A percentile compares a stretch with the other conserved stretches of the same genome.
Evolutionary conservation across 345 rosid genomes (phyloP).

Genomic region (Melastoma malabathricum): DNA sequence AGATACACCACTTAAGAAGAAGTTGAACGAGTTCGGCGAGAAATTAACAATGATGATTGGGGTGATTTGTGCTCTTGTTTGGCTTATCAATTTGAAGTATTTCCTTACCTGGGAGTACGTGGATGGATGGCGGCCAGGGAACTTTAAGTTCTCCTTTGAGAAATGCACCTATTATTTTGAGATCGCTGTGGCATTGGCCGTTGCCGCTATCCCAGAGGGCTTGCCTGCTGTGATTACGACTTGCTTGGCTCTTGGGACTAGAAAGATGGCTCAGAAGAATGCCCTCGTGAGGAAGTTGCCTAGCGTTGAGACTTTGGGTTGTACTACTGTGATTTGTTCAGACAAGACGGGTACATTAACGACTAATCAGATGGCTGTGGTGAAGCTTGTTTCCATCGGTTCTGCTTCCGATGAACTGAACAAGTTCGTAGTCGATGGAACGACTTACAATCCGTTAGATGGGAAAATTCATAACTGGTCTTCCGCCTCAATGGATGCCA

Average conservation of each 20-base stretch:
- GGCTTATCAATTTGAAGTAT: too few species aligned
- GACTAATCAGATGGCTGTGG: conserved; percentile 37
- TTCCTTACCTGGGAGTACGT: too few species aligned
- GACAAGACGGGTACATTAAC: conserved; percentile 41
- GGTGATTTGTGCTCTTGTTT: too few species aligned
- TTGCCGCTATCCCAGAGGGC: conserved; percentile 27
- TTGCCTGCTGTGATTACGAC: conserved; percentile 34
- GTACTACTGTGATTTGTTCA: conserved; percentile 40
- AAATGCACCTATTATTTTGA: conserved; percentile 2
- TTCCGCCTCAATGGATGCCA: not conserved
- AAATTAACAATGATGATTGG: too few species aligned
- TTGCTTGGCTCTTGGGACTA: conserved; percentile 31
- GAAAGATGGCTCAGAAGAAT: conserved; percentile 41
- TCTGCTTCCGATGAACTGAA: not conserved
- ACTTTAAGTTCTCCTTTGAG: conserved; percentile 33
- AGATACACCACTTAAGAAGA: too few species aligned
- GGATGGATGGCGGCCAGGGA: conserved; percentile 19
- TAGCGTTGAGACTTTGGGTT: conserved; percentile 39
- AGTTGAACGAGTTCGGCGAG: too few species aligned
- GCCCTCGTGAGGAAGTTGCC: conserved; percentile 40
- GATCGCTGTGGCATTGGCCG: conserved; percentile 38
- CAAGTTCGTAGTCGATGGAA: conserved; percentile 5
- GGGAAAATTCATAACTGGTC: conserved; percentile 8
- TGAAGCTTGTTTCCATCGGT: conserved; percentile 29
- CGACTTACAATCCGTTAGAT: conserved; percentile 5